Base-by-base conservation (phyloP, 371 early-diverging fungal species). In the Actinomortierella ambigua region DNA sequence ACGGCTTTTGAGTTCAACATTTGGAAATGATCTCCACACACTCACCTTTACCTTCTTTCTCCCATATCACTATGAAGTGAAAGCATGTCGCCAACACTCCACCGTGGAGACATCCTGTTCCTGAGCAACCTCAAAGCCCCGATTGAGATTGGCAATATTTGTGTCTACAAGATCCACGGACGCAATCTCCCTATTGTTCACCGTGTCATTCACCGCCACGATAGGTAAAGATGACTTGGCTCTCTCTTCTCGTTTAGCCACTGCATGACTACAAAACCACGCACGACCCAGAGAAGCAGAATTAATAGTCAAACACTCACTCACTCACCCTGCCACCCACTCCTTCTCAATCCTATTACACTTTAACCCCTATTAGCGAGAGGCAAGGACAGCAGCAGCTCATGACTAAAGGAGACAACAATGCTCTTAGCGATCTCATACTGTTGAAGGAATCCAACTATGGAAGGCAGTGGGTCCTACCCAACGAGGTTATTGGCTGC, bases 381-480 rank as follows among this genome's bases (percentile, higher is more conserved):
- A 75, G 78, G 13, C 86, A 87, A n/a, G 88, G 84, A 4, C 86
- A 90, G 63, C 93, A 95, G 69, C 88, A 76, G 61, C 69, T 98
- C 49, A 81, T 99, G 61, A 99, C 99, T 42, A 99, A 99, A 81
- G 99, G 99, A 49, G 99, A 99, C 79, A 94, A 98, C 79, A 99
- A 99, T 79, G 57, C 68, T n/a, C 80, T 79, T 4, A 94, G 99
- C 76, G 99, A 99, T 77, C 92, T 97, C 24, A 92, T 88, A 7
- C 81, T 99, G 39, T 99, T 99, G 22, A 65, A 71, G 63, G 71
- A 71, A 24, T 22, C 29, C 67, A 90, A 93, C 75, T 77, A 75
- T 47, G 87, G 90, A 3, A 94, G 95, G 81, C 86, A 91, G 84
- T 98, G 96, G 98, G 86, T 97, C 65, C 81, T 90, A 64, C 83